Evolutionary conservation across 2,329 filamentous ascomycete species (phyloP).

Genomic region (Aspergillus oerlinghausenensis): DNA sequence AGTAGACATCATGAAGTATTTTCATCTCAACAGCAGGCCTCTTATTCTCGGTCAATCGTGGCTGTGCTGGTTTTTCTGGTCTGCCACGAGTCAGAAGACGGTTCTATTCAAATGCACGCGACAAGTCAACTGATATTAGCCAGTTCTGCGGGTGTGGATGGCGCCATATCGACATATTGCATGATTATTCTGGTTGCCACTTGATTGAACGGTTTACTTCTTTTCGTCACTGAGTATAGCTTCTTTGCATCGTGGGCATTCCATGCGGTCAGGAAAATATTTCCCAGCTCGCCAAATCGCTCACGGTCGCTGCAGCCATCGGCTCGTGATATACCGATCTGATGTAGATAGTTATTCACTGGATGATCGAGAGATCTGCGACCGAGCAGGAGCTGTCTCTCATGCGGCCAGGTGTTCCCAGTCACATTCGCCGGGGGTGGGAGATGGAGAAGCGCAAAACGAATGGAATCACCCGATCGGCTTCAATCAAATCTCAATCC

Average conservation of each 20-base stretch:
- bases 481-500: not conserved
- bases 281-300: not conserved
- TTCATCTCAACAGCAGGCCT: not conserved
- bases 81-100: slow-evolving; percentile 30
- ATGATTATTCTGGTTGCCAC: not conserved
- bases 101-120: slow-evolving; percentile 6
- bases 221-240: slow-evolving; percentile 2
- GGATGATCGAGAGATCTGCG: not conserved
- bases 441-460: not conserved
- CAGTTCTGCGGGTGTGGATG: not conserved
- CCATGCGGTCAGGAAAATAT: not conserved
- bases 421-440: not conserved
- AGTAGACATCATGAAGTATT: not conserved
- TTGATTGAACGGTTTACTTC: slow-evolving; percentile 1
- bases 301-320: not conserved
- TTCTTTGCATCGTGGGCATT: slow-evolving; percentile 11
- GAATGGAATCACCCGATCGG: not conserved
- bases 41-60: not conserved
- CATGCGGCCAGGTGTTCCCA: not conserved
- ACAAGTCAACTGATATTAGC: slow-evolving; percentile 10
- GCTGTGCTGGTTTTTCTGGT: slow-evolving; percentile 17
- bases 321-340: not conserved
- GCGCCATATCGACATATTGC: not conserved
- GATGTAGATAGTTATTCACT: not conserved
- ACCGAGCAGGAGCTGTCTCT: not conserved